Evolutionary conservation across 2,329 filamentous ascomycete species (phyloP), one percentile per base, ranked within the genome.

Genomic region (Coniochaeta sp.): DNA sequence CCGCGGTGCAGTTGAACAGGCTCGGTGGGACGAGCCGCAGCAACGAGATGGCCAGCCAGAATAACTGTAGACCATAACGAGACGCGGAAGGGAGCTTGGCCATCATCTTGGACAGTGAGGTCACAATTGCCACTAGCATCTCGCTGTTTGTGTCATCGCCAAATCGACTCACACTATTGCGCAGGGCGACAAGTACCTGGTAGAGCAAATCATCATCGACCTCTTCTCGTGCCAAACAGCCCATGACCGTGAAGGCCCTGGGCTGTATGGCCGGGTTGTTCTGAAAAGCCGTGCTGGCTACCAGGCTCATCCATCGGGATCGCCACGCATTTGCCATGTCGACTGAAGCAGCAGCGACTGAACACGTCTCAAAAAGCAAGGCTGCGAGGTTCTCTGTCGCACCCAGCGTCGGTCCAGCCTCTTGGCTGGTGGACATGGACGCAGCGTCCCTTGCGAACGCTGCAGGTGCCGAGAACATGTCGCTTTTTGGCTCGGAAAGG

Each of bases 231-330:
- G 84, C 83, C 9, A 87, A 67, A 58, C 83, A 87, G 13, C 84
- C 84, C 83, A 87, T 86, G 35, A 87, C 83, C 2, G 82, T 78
- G 59, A 87, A 87, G 1, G 84, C 84, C 18, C 82, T 73, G 6
- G 84, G 83, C 57, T 87, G 84, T 52, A 87, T 84, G 2, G 84
- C 83, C 8, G 83, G 84, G 60, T 87, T 87, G 61, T 83, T 86
- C 61, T 87, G 84, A 62, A 87, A 87, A 0, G 84, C 84, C 9
- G 83, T 87, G 61, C 84, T 87, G 14, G 84, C 83, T 33, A 87
- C 83, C 20, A 87, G 70, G 59, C 83, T 86, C 84, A 87, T 87
- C 84, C 84, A 87, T 18, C 84, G 77, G 18, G 84, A 83, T 24
- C 84, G 78, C 84, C 84, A 87, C 14, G 80, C 77, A 59, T 87